Evolutionary conservation across 441 rosid genomes (phyloP).

Genomic region (Pelargonium citronellum): DNA sequence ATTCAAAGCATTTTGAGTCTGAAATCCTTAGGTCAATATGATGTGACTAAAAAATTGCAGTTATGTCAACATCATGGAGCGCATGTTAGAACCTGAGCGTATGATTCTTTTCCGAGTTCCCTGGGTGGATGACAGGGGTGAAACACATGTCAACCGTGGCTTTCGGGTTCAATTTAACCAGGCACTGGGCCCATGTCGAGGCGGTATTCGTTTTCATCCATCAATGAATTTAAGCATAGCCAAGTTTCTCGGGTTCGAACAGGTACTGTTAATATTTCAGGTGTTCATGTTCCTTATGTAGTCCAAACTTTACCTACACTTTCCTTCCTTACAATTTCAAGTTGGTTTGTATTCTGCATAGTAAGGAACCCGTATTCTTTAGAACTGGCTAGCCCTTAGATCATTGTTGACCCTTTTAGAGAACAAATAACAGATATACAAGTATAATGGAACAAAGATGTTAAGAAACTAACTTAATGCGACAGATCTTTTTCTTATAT

Average conservation of each 20-base stretch:
- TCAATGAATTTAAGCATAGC: slow-evolving; percentile 79
- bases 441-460: background rate
- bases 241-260: slow-evolving; percentile 93
- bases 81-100: slow-evolving; percentile 89
- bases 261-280: slow-evolving; percentile 42
- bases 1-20: slow-evolving; percentile 7
- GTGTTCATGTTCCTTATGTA: slow-evolving; percentile 3
- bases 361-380: slow-evolving; percentile 3
- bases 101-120: slow-evolving; percentile 92
- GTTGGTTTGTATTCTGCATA: background rate
- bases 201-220: slow-evolving; percentile 95
- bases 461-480: background rate
- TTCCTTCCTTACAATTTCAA: background rate
- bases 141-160: slow-evolving; percentile 91
- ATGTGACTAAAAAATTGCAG: slow-evolving; percentile 38
- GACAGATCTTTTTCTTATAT: background rate
- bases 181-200: slow-evolving; percentile 94
- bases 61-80: slow-evolving; percentile 94
- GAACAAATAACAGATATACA: slow-evolving; percentile 4
- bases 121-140: slow-evolving; percentile 97
- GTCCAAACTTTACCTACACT: slow-evolving; percentile 7
- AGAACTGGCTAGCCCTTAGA: background rate
- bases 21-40: slow-evolving; percentile 19
- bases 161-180: slow-evolving; percentile 92
- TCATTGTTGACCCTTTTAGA: background rate